Percentiles rank a stretch among this genome's conserved stretches.
Conservation (phyloP, 352 stramenopile species). For the Globisporangium cederbergense region DNA sequence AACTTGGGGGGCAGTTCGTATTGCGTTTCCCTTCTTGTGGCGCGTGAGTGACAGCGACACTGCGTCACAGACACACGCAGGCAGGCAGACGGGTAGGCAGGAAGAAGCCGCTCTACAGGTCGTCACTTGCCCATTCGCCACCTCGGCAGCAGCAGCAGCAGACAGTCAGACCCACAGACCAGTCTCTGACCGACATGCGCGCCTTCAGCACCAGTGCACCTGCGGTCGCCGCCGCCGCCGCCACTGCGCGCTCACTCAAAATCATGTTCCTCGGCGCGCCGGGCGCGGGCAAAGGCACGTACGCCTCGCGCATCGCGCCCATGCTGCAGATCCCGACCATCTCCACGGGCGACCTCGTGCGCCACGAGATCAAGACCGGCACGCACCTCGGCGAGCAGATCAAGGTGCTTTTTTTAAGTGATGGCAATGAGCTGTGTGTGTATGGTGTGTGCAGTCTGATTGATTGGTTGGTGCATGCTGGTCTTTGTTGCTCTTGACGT, state of each 20-base stretch:
- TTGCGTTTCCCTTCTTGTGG: conserved; percentile 4
- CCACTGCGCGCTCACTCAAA: conserved; percentile 35
- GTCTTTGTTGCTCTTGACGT: background rate
- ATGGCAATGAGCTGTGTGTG: background rate
- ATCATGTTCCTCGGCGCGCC: conserved; percentile 91
- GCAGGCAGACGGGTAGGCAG: background rate
- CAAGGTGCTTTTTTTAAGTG: conserved; percentile 32
- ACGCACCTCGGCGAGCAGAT: conserved; percentile 71
- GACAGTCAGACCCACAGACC: conserved; percentile 2
- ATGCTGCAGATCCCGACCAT: conserved; percentile 87
- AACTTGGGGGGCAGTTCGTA: conserved; percentile 1
- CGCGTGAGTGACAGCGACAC: background rate
- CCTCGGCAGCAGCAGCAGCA: conserved; percentile 20
- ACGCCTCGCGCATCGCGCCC: conserved; percentile 82
- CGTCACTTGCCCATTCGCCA: conserved; percentile 2
- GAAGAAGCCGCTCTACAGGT: background rate
- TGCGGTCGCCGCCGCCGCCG: background rate
- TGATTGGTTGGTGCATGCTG: background rate
- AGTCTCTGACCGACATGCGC: conserved; percentile 5
- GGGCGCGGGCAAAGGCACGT: conserved; percentile 89
- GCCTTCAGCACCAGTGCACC: conserved; percentile 22
- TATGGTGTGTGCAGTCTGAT: background rate
- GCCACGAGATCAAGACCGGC: conserved; percentile 83
- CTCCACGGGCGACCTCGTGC: conserved; percentile 86
- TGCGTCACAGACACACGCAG: conserved; percentile 9